Base-by-base conservation (phyloP, 345 rosid genomes). In the Abelmoschus esculentus region DNA sequence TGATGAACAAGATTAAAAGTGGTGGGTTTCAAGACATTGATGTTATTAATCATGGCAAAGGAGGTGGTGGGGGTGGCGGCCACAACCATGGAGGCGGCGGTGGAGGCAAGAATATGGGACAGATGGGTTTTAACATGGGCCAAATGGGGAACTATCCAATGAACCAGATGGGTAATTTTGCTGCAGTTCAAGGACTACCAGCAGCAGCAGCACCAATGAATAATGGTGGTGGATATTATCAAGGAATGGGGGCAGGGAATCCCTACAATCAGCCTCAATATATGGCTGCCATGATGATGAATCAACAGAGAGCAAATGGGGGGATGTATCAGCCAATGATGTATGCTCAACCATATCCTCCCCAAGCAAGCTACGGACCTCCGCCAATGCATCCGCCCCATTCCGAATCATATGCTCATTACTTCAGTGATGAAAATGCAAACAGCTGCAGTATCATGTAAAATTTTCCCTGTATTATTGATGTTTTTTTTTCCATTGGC, bases 401-500 rank as follows among this genome's bases (percentile, higher is more conserved):
- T 7, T 62, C 78, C 7, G 98, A 89, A 62, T 78, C 86, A 6
- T 90, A 86, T 76, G 80, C 90, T 15, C 81, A 90, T 72, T 78
- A 76, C 85, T 87, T 96, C 72, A 96, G 90, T 38, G 99, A 96
- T 80, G 98, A 96, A 86, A 96, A 96, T 59, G 67, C 98, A 0
- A 74, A 84, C 54, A 83, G 98, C 77, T 92, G 99, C 81, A 90
- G 84, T 78, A 75, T 96, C 72, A 96, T 90, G 99, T 95, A 85
- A 87, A 73, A 64, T 60, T 44, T 36, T 34, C 61, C 6, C 6
- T 31, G 71, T 17, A 59, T 66, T 54, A 47, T 36, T 42, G 18
- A 4, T 6, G 44, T 28, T 65, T 22, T 63, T 22, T 63, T 28
- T 7, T 0, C 12, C 56, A 52, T 63, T 34, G 34, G 17, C 47